Base-by-base conservation (phyloP, 192 early-diverging fungal species). In the Cetraspora pellucida region DNA sequence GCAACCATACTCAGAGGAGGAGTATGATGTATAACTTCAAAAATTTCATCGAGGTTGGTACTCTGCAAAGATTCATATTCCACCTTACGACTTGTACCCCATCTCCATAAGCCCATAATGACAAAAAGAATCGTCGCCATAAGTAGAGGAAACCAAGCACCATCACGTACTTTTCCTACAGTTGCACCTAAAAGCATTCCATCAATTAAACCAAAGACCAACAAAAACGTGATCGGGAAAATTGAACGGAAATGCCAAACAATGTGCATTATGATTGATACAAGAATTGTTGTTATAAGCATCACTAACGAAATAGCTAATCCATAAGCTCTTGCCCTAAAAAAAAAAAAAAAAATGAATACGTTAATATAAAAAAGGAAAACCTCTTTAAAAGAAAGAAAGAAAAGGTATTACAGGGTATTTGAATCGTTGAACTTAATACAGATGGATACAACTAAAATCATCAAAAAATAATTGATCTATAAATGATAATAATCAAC, bases 401-500 rank as follows among this genome's bases (percentile, higher is more conserved):
- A 37, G 5, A 37, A 37, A 37, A 37, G 37, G 7, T 37, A 37
- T 37, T 37, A 37, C 37, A n/a, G n/a, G n/a, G n/a, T n/a, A n/a
- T n/a, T n/a, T n/a, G n/a, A n/a, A n/a, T n/a, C n/a, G n/a, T n/a
- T n/a, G n/a, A n/a, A n/a, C n/a, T n/a, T n/a, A n/a, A 77, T 46
- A 14, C 80, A 77, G 11, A 89, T 60, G 16, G 77, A 13, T 27
- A 89, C 59, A 45, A 77, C 79, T 44, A 64, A 79, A 45, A 81
- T 25, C 83, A 87, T 78, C 37, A 86, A 54, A 21, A 83, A 13
- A 63, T 79, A 85, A 72, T 89, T 89, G 27, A 81, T 23, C 72
- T 74, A 17, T 13, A 59, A 74, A 46, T 17, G 3, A 52, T 52
- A 19, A 52, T 3, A 19, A 52, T 52, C 13, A 49, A 13, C 13